Conservation (phyloP, 129 eudicot species). For the Flaveria ramosissima region DNA sequence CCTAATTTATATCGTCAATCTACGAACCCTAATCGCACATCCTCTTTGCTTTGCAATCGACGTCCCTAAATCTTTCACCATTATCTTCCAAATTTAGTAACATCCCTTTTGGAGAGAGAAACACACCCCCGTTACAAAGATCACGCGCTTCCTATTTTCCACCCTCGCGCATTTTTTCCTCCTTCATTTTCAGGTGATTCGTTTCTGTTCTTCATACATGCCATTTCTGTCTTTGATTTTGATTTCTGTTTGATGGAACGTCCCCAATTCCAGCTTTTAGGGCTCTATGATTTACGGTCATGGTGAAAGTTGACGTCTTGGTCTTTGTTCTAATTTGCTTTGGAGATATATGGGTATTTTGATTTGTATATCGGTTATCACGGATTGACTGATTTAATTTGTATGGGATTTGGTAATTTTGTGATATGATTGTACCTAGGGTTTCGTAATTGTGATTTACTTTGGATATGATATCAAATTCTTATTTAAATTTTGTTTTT, state of each 20-base stretch:
- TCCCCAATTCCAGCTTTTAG: slow-evolving; percentile 4
- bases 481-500: not conserved
- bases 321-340: slow-evolving; percentile 24
- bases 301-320: slow-evolving; percentile 29
- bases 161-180: slow-evolving; percentile 40
- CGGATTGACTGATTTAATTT: not conserved
- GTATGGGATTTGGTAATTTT: slow-evolving; percentile 6
- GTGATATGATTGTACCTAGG: not conserved
- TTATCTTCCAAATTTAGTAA: slow-evolving; percentile 26
- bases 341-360: slow-evolving; percentile 22
- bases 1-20: slow-evolving; percentile 20
- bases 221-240: not conserved
- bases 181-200: slow-evolving; percentile 40
- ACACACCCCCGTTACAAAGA: slow-evolving; percentile 25
- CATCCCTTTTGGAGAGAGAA: slow-evolving; percentile 24
- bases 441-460: slow-evolving; percentile 16
- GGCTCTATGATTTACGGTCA: slow-evolving; percentile 1
- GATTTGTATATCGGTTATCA: no score
- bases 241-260: not conserved
- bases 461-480: not conserved
- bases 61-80: slow-evolving; percentile 27
- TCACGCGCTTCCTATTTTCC: slow-evolving; percentile 34
- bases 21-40: no score
- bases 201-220: not conserved
- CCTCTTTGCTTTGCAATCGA: slow-evolving; percentile 2